These are phyloP conservation scores for Russula compacta DNA, from an alignment of 768 basidiomycete species.

Conservation along the genomic window DNA sequence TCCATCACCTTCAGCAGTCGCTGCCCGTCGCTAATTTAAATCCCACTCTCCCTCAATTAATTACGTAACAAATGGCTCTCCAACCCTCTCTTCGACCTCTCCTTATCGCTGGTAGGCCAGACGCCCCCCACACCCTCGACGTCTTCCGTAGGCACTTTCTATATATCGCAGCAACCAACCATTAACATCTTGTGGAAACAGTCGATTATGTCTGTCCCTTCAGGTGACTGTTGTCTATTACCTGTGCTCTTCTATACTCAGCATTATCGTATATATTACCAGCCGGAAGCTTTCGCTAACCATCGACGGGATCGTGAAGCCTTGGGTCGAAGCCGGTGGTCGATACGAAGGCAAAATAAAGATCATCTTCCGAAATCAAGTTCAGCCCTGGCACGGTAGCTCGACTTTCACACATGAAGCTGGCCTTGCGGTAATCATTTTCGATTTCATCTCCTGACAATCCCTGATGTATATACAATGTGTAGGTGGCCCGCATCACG, in stretches of 20 bases:
- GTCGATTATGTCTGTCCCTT: constrained; percentile 87
- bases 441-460: neutral
- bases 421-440: constrained; percentile 54
- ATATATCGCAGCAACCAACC: neutral
- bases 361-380: constrained; percentile 58
- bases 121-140: constrained; percentile 72
- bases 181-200: constrained; percentile 22
- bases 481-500: constrained; percentile 55
- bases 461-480: neutral
- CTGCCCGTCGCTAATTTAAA: too few relatives aligned
- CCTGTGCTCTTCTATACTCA: neutral
- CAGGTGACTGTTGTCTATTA: constrained; percentile 35
- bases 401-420: constrained; percentile 78
- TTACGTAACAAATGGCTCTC: constrained; percentile 50
- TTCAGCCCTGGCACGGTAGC: constrained; percentile 74
- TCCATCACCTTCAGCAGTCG: too few relatives aligned
- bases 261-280: neutral
- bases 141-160: constrained; percentile 49
- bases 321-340: constrained; percentile 47
- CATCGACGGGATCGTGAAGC: constrained; percentile 53
- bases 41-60: neutral
- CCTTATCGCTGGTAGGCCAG: constrained; percentile 46
- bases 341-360: constrained; percentile 67
- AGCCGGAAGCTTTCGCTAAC: constrained; percentile 54
- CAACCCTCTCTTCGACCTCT: constrained; percentile 64